phyloP scores from a whole-genome alignment of 2,329 filamentous ascomycete genomes.

The Exserohilum turcica region DNA sequence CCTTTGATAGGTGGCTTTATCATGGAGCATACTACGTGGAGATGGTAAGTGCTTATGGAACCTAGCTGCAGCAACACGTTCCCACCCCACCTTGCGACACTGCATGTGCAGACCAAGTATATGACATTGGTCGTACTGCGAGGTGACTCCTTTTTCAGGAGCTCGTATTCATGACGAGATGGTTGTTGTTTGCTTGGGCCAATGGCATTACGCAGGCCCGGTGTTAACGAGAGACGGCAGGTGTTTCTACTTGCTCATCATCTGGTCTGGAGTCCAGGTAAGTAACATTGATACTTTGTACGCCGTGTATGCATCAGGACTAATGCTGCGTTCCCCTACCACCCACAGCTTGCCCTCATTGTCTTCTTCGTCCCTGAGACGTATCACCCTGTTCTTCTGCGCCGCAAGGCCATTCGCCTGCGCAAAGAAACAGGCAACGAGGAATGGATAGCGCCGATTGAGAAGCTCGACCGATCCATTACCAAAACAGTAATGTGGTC shows the following conservation, averaged over 20 bases:
- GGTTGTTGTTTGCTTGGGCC: not conserved
- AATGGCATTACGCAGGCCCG: conserved; percentile 19
- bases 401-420: conserved; percentile 70
- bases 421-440: conserved; percentile 79
- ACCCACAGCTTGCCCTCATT: conserved; percentile 69
- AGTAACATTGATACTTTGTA: conserved; percentile 31
- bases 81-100: conserved; percentile 12
- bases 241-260: conserved; percentile 75
- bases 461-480: conserved; percentile 73
- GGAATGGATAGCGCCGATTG: conserved; percentile 76
- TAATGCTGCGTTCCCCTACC: conserved; percentile 31
- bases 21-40: conserved; percentile 73
- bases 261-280: conserved; percentile 69
- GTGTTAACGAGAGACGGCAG: conserved; percentile 33
- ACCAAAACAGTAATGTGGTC: conserved; percentile 56
- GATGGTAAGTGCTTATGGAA: conserved; percentile 40
- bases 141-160: conserved; percentile 3
- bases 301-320: conserved; percentile 18
- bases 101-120: conserved; percentile 8
- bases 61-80: conserved; percentile 9
- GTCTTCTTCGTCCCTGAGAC: conserved; percentile 82
- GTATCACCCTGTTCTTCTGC: conserved; percentile 74
- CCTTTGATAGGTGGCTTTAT: conserved; percentile 77
- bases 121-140: conserved; percentile 1
- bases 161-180: conserved; percentile 3